These are phyloP conservation scores for Penicillium bialowiezense DNA, from an alignment of 495 filamentous ascomycete species.

Conservation along the genomic window DNA sequence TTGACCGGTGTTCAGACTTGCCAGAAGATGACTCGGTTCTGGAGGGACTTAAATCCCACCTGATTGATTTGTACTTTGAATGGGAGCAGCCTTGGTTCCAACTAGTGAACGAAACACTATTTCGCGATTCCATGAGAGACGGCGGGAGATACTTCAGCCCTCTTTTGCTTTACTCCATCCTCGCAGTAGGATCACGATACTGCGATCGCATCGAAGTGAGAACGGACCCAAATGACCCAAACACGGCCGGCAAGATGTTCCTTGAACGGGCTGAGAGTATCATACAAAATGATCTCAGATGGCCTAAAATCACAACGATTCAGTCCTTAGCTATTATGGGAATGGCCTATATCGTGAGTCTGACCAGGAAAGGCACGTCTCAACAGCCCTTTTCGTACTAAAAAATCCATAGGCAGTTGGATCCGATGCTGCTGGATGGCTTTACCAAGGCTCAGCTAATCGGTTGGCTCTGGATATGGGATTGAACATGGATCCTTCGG, in stretches of 20 bases:
- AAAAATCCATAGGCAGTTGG: slow-evolving; percentile 21
- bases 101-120: slow-evolving; percentile 68
- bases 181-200: slow-evolving; percentile 71
- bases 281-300: slow-evolving; percentile 53
- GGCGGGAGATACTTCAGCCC: slow-evolving; percentile 64
- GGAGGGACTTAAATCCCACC: slow-evolving; percentile 19
- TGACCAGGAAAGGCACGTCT: background rate
- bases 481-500: slow-evolving; percentile 26
- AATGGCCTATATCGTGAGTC: slow-evolving; percentile 25
- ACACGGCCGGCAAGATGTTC: slow-evolving; percentile 70
- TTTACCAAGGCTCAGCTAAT: slow-evolving; percentile 28
- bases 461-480: slow-evolving; percentile 31
- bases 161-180: slow-evolving; percentile 71
- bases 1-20: background rate
- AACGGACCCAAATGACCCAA: slow-evolving; percentile 55
- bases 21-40: slow-evolving; percentile 7
- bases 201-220: slow-evolving; percentile 63
- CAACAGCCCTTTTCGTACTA: background rate
- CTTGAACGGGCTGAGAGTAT: slow-evolving; percentile 63
- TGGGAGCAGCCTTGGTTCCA: slow-evolving; percentile 79
- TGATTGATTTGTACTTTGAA: slow-evolving; percentile 63
- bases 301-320: slow-evolving; percentile 65
- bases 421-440: slow-evolving; percentile 28
- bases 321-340: slow-evolving; percentile 76
- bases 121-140: slow-evolving; percentile 61